phyloP scores from a whole-genome alignment of 1,139 yeast genomes.

The Geotrichum phurueaensis region DNA sequence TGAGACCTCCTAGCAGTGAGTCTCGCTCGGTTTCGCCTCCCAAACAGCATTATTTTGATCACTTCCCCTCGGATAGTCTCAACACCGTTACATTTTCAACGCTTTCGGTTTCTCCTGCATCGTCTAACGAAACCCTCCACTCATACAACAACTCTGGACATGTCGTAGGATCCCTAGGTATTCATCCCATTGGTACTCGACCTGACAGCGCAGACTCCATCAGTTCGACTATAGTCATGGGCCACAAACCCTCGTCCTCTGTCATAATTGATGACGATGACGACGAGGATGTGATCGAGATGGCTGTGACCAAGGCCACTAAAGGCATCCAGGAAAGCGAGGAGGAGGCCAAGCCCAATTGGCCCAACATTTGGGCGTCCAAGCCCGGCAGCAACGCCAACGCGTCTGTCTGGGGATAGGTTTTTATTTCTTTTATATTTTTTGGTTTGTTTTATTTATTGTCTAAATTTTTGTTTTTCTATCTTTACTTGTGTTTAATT shows the following conservation, averaged over 20 bases:
- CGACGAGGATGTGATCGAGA: constrained; percentile 3
- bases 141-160: background rate
- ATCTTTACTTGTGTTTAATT: background rate
- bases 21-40: constrained; percentile 8
- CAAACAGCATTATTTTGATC: constrained; percentile 3
- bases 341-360: constrained; percentile 1
- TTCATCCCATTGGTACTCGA: constrained; percentile 9
- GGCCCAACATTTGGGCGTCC: constrained; percentile 15
- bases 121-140: constrained; percentile 7
- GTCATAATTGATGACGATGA: constrained; percentile 4
- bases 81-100: constrained; percentile 3
- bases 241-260: constrained; percentile 2
- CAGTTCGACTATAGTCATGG: background rate
- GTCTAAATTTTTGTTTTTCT: background rate
- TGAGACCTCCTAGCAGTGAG: constrained; percentile 8
- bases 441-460: background rate
- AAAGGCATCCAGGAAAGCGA: background rate
- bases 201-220: constrained; percentile 6
- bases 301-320: constrained; percentile 1
- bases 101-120: constrained; percentile 12
- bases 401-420: constrained; percentile 13
- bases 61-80: constrained; percentile 3
- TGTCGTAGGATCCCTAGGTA: background rate
- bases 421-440: background rate
- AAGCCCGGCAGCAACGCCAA: constrained; percentile 1